A percentile compares a stretch with the other conserved stretches of the same genome.
phyloP scores from a whole-genome alignment of 2,329 filamentous ascomycete genomes.

The Fusarium tricinctum region DNA sequence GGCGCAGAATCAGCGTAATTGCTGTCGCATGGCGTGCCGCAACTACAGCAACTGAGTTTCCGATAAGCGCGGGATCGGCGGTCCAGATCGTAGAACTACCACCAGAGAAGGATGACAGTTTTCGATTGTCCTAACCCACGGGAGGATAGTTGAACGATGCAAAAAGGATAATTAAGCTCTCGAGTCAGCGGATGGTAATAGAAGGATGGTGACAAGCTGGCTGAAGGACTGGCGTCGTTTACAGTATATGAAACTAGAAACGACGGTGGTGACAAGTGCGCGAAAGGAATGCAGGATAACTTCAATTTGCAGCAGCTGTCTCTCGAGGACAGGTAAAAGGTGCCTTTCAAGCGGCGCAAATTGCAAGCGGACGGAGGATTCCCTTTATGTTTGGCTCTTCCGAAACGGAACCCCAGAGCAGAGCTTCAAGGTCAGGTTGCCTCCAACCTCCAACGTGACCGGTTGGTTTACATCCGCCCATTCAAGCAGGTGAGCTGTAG shows the following conservation, averaged over 20 bases:
- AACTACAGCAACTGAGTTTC: slow-evolving; percentile 42
- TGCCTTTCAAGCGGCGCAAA: slow-evolving; percentile 22
- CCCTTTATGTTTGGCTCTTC: slow-evolving; percentile 45
- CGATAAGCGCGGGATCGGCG: slow-evolving; percentile 43
- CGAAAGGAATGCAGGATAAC: slow-evolving; percentile 17
- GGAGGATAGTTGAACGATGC: background rate
- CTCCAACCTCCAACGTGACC: slow-evolving; percentile 47
- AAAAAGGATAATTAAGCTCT: slow-evolving; percentile 10
- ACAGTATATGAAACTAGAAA: slow-evolving; percentile 13
- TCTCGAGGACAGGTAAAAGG: slow-evolving; percentile 8
- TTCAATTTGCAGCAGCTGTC: slow-evolving; percentile 6
- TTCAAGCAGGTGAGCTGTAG: slow-evolving; percentile 20
- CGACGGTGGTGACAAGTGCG: slow-evolving; percentile 8
- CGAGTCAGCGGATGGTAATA: slow-evolving; percentile 15
- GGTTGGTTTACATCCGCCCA: slow-evolving; percentile 30
- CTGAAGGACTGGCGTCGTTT: slow-evolving; percentile 7
- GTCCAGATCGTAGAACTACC: slow-evolving; percentile 36
- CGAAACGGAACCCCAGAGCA: slow-evolving; percentile 16
- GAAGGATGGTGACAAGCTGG: slow-evolving; percentile 16
- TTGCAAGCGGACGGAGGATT: slow-evolving; percentile 38
- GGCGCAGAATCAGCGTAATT: slow-evolving; percentile 40
- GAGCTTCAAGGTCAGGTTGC: slow-evolving; percentile 39
- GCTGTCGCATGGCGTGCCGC: slow-evolving; percentile 50
- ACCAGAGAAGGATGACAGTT: slow-evolving; percentile 25
- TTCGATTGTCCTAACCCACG: slow-evolving; percentile 26